phyloP scores from a whole-genome alignment of 805 yeast genomes.

The Tetrapisispora namnaoensis region DNA sequence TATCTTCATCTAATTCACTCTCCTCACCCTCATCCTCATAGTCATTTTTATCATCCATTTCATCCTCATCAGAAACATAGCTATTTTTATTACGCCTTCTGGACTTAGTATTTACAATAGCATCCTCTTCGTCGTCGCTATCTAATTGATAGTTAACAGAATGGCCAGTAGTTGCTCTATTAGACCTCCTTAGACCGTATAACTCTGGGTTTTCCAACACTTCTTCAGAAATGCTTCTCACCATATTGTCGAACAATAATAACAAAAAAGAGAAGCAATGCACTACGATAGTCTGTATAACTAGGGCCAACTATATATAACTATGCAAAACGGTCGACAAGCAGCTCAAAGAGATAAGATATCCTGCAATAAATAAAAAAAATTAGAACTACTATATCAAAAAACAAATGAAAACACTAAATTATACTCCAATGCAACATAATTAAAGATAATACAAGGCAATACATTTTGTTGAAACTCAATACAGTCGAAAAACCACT shows the following conservation, averaged over 20 bases:
- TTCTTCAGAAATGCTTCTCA: conserved; percentile 38
- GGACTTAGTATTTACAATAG: conserved; percentile 13
- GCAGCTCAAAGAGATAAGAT: too few species aligned
- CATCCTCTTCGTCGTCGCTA: conserved; percentile 23
- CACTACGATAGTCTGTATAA: not conserved
- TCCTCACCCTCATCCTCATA: conserved; percentile 24
- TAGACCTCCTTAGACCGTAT: conserved; percentile 74
- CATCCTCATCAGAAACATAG: conserved; percentile 19
- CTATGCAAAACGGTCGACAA: too few species aligned
- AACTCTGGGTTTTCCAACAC: conserved; percentile 64
- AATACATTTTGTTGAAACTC: too few species aligned
- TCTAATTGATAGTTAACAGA: conserved; percentile 18
- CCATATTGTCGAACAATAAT: conserved; percentile 3
- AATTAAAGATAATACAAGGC: too few species aligned
- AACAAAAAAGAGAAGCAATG: not conserved
- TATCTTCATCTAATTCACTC: conserved; percentile 7
- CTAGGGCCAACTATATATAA: too few species aligned
- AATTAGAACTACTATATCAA: too few species aligned
- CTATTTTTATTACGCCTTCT: conserved; percentile 13
- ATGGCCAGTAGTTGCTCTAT: conserved; percentile 42
- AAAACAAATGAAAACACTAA: too few species aligned
- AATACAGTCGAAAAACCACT: too few species aligned
- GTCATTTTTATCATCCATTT: conserved; percentile 16
- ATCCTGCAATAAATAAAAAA: too few species aligned
- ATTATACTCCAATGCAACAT: too few species aligned